Percentiles rank a stretch among this genome's conserved stretches.
Evolutionary conservation across 2,329 filamentous ascomycete species (phyloP).

Genomic region (Magnaporthiopsis incrustans): DNA sequence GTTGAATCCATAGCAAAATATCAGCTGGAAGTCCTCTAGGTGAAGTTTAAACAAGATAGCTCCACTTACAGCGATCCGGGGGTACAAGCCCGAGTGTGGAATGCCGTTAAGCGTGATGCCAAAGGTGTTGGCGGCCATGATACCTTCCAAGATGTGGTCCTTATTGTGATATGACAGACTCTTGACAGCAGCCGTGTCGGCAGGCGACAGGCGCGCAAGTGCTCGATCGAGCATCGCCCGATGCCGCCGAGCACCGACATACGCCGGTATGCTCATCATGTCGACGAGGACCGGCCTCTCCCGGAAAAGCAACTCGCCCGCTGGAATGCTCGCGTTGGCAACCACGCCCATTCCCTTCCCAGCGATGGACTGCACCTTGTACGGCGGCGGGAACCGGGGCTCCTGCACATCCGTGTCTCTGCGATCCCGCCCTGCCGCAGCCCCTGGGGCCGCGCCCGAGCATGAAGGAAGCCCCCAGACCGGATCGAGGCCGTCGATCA

Average conservation of each 20-base stretch:
- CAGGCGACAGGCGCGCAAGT: slow-evolving; percentile 10
- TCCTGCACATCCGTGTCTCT: neutral
- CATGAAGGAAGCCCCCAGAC: slow-evolving; percentile 1
- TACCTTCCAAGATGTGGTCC: slow-evolving; percentile 7
- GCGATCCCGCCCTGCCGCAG: neutral
- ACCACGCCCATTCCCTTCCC: slow-evolving; percentile 18
- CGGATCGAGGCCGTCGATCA: slow-evolving; percentile 16
- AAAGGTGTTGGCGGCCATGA: slow-evolving; percentile 1
- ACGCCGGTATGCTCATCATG: slow-evolving; percentile 9
- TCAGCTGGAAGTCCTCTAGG: neutral
- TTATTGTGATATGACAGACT: neutral
- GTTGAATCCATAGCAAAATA: neutral
- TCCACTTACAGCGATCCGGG: neutral
- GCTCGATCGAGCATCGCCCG: slow-evolving; percentile 12
- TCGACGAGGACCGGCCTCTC: slow-evolving; percentile 15
- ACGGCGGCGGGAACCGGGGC: slow-evolving; percentile 7
- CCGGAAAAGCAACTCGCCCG: slow-evolving; percentile 15
- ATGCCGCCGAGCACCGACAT: slow-evolving; percentile 3
- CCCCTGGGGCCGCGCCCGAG: neutral
- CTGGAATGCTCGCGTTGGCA: slow-evolving; percentile 13
- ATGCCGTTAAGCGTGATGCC: neutral
- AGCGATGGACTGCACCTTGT: slow-evolving; percentile 13
- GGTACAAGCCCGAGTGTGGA: slow-evolving; percentile 1
- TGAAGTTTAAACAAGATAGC: neutral
- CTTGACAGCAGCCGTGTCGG: slow-evolving; percentile 3